A percentile compares a stretch with the other conserved stretches of the same genome.
These are phyloP conservation scores for Cladosporium sphaerospermum DNA, from an alignment of 2,329 filamentous ascomycete genomes.

Conservation along the genomic window DNA sequence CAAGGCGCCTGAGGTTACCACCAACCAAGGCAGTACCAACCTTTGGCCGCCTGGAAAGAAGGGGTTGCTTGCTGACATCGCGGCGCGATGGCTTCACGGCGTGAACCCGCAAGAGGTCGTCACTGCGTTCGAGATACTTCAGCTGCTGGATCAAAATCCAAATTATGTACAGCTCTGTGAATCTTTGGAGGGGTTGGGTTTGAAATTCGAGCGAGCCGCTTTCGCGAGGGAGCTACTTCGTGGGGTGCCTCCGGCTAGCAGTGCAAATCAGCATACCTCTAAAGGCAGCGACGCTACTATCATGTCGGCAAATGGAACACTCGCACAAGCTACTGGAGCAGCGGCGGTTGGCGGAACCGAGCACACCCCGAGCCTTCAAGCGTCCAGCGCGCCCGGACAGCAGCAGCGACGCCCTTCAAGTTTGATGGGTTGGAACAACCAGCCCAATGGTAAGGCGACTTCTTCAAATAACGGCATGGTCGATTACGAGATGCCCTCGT, in stretches of 20 bases:
- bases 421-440: background rate
- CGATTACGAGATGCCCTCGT: conserved; percentile 22
- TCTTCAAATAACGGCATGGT: conserved; percentile 16
- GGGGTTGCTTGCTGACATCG: conserved; percentile 44
- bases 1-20: too few species aligned
- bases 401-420: too few species aligned
- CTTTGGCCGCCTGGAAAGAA: conserved; percentile 50
- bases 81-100: conserved; percentile 46
- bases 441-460: background rate
- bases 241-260: conserved; percentile 39
- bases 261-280: conserved; percentile 8
- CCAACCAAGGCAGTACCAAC: conserved; percentile 22
- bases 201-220: conserved; percentile 45
- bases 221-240: conserved; percentile 48
- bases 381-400: too few species aligned
- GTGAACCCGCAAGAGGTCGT: conserved; percentile 37
- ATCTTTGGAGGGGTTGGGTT: conserved; percentile 43
- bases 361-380: background rate
- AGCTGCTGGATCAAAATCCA: conserved; percentile 48
- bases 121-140: conserved; percentile 36
- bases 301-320: conserved; percentile 13
- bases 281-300: background rate
- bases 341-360: background rate
- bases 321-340: conserved; percentile 13
- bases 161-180: conserved; percentile 52